Evolutionary conservation across 768 basidiomycete genomes (phyloP).

Genomic region (Hypholoma fasciculare): DNA sequence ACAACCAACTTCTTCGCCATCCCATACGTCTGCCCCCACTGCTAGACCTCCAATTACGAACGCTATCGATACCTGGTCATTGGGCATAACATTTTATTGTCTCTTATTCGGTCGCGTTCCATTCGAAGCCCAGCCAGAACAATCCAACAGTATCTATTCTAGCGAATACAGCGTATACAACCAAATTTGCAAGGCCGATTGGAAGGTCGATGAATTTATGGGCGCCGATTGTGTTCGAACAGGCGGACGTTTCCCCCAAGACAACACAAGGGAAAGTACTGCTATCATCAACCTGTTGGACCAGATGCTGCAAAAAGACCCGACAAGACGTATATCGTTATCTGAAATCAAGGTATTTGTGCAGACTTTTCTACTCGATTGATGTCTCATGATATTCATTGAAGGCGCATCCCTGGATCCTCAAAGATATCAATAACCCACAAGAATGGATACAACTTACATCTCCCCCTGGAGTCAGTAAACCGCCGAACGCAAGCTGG

Average conservation of each 20-base stretch:
- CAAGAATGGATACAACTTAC: slow-evolving; percentile 37
- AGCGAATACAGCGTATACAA: slow-evolving; percentile 40
- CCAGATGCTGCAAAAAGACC: slow-evolving; percentile 42
- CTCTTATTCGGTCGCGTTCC: slow-evolving; percentile 46
- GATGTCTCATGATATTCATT: not conserved
- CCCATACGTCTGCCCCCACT: slow-evolving; percentile 13
- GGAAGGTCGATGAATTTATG: slow-evolving; percentile 37
- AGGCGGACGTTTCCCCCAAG: slow-evolving; percentile 33
- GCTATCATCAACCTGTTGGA: slow-evolving; percentile 35
- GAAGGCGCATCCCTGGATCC: slow-evolving; percentile 39
- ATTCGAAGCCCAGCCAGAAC: slow-evolving; percentile 34
- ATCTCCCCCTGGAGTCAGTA: slow-evolving; percentile 18
- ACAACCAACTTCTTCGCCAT: not conserved
- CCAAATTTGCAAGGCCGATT: slow-evolving; percentile 42
- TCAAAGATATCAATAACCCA: slow-evolving; percentile 32
- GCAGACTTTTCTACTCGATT: not conserved
- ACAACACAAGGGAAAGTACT: slow-evolving; percentile 28
- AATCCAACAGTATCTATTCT: slow-evolving; percentile 34
- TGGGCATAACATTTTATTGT: slow-evolving; percentile 48
- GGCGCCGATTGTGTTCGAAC: slow-evolving; percentile 34
- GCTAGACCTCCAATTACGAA: slow-evolving; percentile 41
- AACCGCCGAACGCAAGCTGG: slow-evolving; percentile 18
- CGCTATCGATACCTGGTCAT: slow-evolving; percentile 47
- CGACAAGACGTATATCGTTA: slow-evolving; percentile 29
- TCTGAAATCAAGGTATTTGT: slow-evolving; percentile 32